Evolutionary conservation across 1,284 basidiomycete genomes (phyloP).

Genomic region (Rhodotorula sp.): DNA sequence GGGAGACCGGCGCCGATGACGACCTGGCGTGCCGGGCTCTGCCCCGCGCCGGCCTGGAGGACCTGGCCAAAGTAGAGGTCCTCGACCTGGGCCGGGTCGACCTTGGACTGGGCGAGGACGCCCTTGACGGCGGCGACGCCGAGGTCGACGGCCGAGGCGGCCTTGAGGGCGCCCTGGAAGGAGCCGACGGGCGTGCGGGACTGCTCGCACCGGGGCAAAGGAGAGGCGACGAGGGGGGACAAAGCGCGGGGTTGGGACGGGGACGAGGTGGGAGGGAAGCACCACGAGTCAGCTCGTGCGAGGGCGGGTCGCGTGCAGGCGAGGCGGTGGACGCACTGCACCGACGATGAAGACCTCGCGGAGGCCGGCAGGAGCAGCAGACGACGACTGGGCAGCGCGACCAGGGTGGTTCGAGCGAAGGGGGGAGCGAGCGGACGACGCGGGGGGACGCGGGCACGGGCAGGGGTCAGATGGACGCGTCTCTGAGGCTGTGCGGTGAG

Average conservation of each 20-base stretch:
- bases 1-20: constrained; percentile 86
- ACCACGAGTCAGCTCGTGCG: background rate
- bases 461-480: background rate
- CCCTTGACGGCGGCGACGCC: constrained; percentile 86
- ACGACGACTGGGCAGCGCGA: constrained; percentile 19
- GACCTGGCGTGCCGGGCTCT: constrained; percentile 55
- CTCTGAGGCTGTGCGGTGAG: background rate
- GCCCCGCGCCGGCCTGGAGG: constrained; percentile 53
- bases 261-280: background rate
- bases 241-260: constrained; percentile 1
- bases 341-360: constrained; percentile 86
- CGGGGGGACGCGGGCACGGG: background rate
- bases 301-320: background rate
- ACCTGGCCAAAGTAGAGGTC: constrained; percentile 94
- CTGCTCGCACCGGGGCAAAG: constrained; percentile 5
- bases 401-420: background rate
- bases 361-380: constrained; percentile 27
- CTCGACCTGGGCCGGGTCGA: constrained; percentile 80
- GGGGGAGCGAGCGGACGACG: too few species aligned
- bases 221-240: background rate
- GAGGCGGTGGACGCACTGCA: constrained; percentile 54
- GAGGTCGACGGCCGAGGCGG: constrained; percentile 82
- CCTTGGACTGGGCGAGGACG: constrained; percentile 75
- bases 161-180: constrained; percentile 77
- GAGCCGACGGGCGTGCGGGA: constrained; percentile 93